Percentiles rank a stretch among this genome's conserved stretches.
These are phyloP conservation scores for Rhododendron williamsianum DNA, from an alignment of 148 eudicot genomes.

Conservation along the genomic window DNA sequence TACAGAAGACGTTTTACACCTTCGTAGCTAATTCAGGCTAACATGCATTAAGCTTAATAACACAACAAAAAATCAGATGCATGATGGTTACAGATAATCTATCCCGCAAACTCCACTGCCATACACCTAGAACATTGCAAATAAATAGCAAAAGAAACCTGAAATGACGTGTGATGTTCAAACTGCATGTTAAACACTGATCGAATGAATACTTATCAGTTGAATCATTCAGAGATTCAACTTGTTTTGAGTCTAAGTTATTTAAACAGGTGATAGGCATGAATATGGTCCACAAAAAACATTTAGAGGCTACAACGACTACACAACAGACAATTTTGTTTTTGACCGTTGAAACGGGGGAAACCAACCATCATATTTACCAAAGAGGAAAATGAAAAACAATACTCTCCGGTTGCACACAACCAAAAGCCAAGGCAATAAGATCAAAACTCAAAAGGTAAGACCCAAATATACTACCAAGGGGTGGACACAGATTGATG, in stretches of 20 bases:
- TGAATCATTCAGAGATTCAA: not conserved
- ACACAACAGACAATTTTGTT: not conserved
- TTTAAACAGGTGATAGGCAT: not conserved
- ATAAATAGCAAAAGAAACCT: not conserved
- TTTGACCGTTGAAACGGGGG: not conserved
- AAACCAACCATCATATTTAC: not conserved
- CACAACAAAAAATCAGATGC: not conserved
- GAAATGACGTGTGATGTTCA: not conserved
- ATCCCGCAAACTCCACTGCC: not conserved
- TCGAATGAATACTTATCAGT: not conserved
- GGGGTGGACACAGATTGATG: not conserved
- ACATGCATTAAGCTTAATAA: not conserved
- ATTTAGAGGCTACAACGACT: not conserved
- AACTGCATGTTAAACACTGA: not conserved
- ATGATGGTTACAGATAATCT: not conserved
- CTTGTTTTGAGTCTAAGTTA: not conserved
- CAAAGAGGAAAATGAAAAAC: not conserved
- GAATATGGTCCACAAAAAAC: not conserved
- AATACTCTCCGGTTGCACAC: not conserved
- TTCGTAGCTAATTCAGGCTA: not conserved
- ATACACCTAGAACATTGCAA: not conserved
- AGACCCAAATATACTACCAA: not conserved
- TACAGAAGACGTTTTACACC: not conserved
- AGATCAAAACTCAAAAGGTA: not conserved
- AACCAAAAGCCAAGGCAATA: not conserved